Base-by-base conservation (phyloP, 495 filamentous ascomycete genomes). In the Penicillium nucicola region DNA sequence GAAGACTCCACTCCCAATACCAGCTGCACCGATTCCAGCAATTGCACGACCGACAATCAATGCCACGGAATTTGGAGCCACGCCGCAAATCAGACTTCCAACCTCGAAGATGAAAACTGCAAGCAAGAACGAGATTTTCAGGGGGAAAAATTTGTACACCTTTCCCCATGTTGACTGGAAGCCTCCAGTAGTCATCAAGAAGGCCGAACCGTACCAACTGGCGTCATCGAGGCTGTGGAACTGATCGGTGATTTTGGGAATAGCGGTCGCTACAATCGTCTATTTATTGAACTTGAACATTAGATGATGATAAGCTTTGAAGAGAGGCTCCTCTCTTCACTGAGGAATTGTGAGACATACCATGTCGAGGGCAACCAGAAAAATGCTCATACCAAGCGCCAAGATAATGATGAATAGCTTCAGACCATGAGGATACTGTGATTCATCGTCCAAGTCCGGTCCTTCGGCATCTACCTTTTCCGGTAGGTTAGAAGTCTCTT, bases 61-160 rank as follows among this genome's bases (percentile, higher is more conserved):
- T 1, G 64, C 55, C 12, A 48, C 50, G 57, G 47, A 57, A 55
- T 5, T 50, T 44, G 8, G 70, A 65, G 41, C 71, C 57, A 34
- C 42, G 12, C 51, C 70, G 30, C 53, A 62, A 30, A 68, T 60
- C 36, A 87, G 62, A 44, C 76, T 81, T 28, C 89, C 89, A 28
- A 90, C 23, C 53, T 90, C 88, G 64, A 92, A 92, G 55, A 93
- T 66, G 45, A 66, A 62, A 50, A 91, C 81, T 35, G 83, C 77
- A 9, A 64, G 44, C 5, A 92, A 65, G 66, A 81, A 72, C 1
- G 58, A 53, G 10, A 35, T 17, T 64, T 83, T 84, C 31, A 82
- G 58, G 15, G 54, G 58, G 55, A 80, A 81, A 57, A 74, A 76
- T 42, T 73, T 79, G 69, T 81, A 83, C 0, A 68, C 50, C 23